Evolutionary conservation across 129 eudicot species (phyloP), one percentile per base, ranked within the genome.

Genomic region (Helianthus annuus): DNA sequence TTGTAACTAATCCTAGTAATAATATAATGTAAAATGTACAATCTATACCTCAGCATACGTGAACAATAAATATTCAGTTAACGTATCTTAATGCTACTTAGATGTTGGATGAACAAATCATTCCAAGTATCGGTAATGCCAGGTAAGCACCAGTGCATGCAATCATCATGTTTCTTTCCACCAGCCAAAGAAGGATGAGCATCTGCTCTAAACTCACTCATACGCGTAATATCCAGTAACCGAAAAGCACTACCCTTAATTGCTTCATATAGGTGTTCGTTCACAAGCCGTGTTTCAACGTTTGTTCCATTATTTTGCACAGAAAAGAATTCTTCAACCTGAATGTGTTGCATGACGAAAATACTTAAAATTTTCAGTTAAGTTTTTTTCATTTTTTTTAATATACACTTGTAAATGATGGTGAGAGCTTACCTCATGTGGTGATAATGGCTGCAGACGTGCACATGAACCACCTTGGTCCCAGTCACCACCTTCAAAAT

Each of bases 131-230:
- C 96, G 0, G 96, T 92, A 66, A 92, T 66, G 59, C 98, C 98
- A n/a, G 98, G 98, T 72, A 89, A 73, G 84, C 98, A 92, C 98
- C 98, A 94, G 77, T 94, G 99, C 99, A 95, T 95, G 80, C 99
- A 95, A 78, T 95, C 99, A 60, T 88, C 97, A 42, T 95, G 99
- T 81, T 87, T 86, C 82, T 95, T 95, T 70, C 99, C 99, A 67
- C 99, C 99, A 72, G 96, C 87, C 8, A 83, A 72, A 36, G 96
- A 85, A 53, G 97, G 99, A 78, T 95, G 99, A 17, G 87, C 97
- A 81, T 95, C 99, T 19, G 99, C 99, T 76, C 99, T 86, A 69
- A 71, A 90, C 83, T 95, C 99, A 55, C 97, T 90, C 97, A 95
- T 82, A 59, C 57, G 85, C 48, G 97, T 90, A 32, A 95, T 78